Evolutionary conservation across 495 filamentous ascomycete species (phyloP).

Genomic region (Penicillium lividum): DNA sequence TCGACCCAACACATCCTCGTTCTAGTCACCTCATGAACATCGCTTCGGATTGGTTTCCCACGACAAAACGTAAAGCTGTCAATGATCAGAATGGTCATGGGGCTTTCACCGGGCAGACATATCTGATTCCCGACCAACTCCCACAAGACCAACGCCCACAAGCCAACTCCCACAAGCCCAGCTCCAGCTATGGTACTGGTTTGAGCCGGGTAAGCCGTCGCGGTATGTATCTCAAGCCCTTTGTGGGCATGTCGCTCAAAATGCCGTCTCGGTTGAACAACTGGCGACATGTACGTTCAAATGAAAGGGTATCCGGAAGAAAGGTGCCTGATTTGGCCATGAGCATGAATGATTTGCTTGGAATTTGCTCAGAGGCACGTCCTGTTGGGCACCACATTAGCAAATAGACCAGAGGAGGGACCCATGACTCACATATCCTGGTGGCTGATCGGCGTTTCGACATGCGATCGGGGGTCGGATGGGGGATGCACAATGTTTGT

Average conservation of each 20-base stretch:
- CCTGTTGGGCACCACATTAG: not conserved
- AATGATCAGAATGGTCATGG: too few species aligned
- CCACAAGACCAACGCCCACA: not conserved
- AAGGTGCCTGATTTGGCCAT: not conserved
- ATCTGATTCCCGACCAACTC: too few species aligned
- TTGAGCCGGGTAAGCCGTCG: not conserved
- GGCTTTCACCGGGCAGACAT: too few species aligned
- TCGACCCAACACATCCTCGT: too few species aligned
- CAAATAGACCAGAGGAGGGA: conserved; percentile 1
- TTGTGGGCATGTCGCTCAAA: not conserved
- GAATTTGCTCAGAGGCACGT: not conserved
- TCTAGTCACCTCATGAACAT: too few species aligned
- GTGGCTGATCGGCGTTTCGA: not conserved
- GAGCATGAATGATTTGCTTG: not conserved
- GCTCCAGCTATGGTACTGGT: not conserved
- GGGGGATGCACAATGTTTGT: not conserved
- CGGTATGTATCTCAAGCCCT: not conserved
- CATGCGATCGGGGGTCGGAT: not conserved
- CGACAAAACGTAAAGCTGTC: too few species aligned
- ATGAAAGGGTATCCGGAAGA: conserved; percentile 1
- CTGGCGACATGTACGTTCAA: not conserved
- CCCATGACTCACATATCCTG: conserved; percentile 1
- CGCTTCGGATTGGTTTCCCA: too few species aligned
- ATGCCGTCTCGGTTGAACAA: not conserved
- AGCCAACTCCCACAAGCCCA: not conserved